Base-by-base conservation (phyloP, 2,329 filamentous ascomycete genomes). In the Calonectria crousiana region DNA sequence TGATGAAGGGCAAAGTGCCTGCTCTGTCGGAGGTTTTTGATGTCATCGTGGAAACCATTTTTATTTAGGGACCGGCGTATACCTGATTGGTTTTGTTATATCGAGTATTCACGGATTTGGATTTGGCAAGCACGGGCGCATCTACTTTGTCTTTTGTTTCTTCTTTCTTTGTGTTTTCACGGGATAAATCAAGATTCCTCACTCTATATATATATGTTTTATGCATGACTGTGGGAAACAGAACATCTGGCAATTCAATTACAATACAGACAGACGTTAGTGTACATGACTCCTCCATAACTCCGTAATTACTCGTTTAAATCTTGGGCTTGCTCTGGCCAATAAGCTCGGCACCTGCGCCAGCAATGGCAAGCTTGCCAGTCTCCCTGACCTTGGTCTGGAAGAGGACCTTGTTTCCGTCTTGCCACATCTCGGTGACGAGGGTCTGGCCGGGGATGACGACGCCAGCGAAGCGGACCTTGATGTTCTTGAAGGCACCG, bases 341-440 rank as follows among this genome's bases (percentile, higher is more conserved):
- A 34, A 93, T 81, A 78, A 98, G 88, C 88, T 98, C 95, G 3
- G 91, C 95, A 36, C 94, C 95, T 8, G 93, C 95, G 26, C 94
- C 94, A 32, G 92, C 92, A 83, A 98, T 97, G 74, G 94, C 95
- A 80, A 95, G 88, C 90, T 97, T 98, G 81, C 95, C 95, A 69
- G 95, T 98, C 90, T 98, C 95, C 87, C 96, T 95, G 77, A 98
- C 95, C 85, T 92, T 95, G 70, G 92, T 91, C 89, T 97, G 95
- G 90, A 98, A 98, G 76, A 96, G 86, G 70, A 98, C 90, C 83
- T 91, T 93, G 81, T 90, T 90, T 64, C 92, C 93, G 81, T 97
- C 95, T 88, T 94, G 95, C 95, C 95, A 98, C 95, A 97, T 96
- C 89, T 98, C 95, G 9, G 95, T 98, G 76, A 94, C 90, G 71